phyloP scores from a whole-genome alignment of 208 protist genomes.

The Acanthamoeba healyi region DNA sequence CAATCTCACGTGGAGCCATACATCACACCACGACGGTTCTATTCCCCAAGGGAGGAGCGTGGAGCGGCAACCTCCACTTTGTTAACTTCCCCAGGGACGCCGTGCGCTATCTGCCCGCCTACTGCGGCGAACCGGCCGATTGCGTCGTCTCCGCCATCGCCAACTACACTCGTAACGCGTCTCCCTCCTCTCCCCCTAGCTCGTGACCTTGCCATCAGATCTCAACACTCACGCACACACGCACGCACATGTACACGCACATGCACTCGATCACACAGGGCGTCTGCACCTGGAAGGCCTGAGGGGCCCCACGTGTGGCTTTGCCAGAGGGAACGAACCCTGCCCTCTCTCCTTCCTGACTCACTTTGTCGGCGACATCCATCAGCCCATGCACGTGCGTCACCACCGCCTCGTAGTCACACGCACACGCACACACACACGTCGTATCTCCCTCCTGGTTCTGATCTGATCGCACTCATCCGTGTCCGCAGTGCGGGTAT shows the following conservation, averaged over 20 bases:
- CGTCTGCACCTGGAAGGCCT: neutral
- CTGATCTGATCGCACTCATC: too few species aligned
- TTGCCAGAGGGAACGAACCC: neutral
- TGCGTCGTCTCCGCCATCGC: slow-evolving; percentile 16
- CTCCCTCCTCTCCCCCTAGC: neutral
- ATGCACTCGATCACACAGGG: neutral
- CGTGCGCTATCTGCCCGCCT: neutral
- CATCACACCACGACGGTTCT: too few species aligned
- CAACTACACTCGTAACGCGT: slow-evolving; percentile 43
- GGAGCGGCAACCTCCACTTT: slow-evolving; percentile 22
- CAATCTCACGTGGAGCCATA: neutral
- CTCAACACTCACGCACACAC: too few species aligned
- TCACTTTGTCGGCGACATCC: slow-evolving; percentile 37
- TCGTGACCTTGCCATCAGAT: too few species aligned
- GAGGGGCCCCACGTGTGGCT: neutral
- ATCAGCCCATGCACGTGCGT: neutral
- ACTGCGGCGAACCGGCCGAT: neutral
- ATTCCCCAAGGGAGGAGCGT: neutral
- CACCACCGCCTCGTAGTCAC: too few species aligned
- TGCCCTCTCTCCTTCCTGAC: slow-evolving; percentile 31
- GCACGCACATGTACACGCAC: too few species aligned
- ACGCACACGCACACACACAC: too few species aligned
- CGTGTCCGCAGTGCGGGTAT: neutral
- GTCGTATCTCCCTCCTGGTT: too few species aligned
- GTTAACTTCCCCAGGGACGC: slow-evolving; percentile 20